A percentile compares a stretch with the other conserved stretches of the same genome.
phyloP scores from a whole-genome alignment of 2,329 filamentous ascomycete species.

The Ceratocystiopsis minuta region DNA sequence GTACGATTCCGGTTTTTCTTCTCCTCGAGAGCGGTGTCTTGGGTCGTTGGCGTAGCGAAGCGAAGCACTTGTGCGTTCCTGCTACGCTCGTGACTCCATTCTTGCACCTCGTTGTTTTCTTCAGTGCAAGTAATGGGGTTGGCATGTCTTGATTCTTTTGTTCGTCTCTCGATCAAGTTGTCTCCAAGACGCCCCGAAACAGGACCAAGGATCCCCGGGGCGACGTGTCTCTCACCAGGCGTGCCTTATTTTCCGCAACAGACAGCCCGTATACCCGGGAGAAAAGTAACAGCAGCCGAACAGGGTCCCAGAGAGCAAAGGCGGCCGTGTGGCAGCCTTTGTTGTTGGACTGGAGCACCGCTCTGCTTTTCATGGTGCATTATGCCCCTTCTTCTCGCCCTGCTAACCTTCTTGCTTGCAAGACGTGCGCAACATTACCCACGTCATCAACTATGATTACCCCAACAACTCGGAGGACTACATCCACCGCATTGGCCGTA shows the following conservation, averaged over 20 bases:
- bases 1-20: conserved; percentile 63
- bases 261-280: conserved; percentile 41
- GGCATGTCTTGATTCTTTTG: conserved; percentile 52
- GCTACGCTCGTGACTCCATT: conserved; percentile 62
- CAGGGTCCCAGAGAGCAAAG: conserved; percentile 29
- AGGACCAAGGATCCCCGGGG: conserved; percentile 36
- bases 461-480: conserved; percentile 99
- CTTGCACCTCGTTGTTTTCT: conserved; percentile 43
- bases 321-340: conserved; percentile 19
- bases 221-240: conserved; percentile 15
- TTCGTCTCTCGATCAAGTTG: conserved; percentile 40
- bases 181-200: conserved; percentile 25
- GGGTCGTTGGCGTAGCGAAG: conserved; percentile 55
- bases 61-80: conserved; percentile 25
- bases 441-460: conserved; percentile 99
- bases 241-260: conserved; percentile 26
- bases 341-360: conserved; percentile 35
- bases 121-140: conserved; percentile 58
- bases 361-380: conserved; percentile 25
- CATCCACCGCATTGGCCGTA: conserved; percentile 91
- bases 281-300: conserved; percentile 24
- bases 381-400: neutral
- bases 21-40: conserved; percentile 56
- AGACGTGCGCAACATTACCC: conserved; percentile 99
- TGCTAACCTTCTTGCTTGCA: conserved; percentile 61